Base-by-base conservation (phyloP, 2,329 filamentous ascomycete genomes). In the Penicillium oxalicum region DNA sequence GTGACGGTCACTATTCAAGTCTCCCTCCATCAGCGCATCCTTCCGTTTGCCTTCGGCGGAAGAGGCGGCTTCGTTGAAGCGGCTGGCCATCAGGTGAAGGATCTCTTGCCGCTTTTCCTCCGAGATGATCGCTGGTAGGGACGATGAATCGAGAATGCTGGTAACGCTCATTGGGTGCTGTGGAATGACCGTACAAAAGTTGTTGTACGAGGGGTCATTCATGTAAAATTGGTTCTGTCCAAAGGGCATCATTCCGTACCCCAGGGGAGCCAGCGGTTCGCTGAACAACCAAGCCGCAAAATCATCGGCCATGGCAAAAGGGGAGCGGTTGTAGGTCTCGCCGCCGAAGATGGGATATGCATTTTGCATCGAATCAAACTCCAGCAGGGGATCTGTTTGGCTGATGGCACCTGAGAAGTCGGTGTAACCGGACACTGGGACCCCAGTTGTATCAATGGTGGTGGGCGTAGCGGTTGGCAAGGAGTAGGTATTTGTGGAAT, bases 131-230 rank as follows among this genome's bases (percentile, higher is more conserved):
- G 86, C 85, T 61, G 94, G 88, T 0, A 87, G 87, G 5, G 86
- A 81, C 45, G 83, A 86, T 25, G 88, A 84, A 63, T 94, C 90
- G 26, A 94, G 77, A 35, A 94, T 78, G 59, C 86, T 94, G 49
- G 85, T 91, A 41, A 95, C 87, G 13, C 88, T 87, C 90, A 95
- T 95, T 33, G 91, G 84, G 61, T 94, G 87, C 57, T 88, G 83
- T 12, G 77, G 75, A 29, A 74, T 68, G 7, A 76, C 69, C 29
- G 73, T 70, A 50, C 71, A 74, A 49, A 75, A 74, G 44, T 71
- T 73, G 32, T 68, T 66, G 40, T 77, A 74, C 3, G 71, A 61
- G 25, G 74, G 70, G 55, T 79, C 77, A 44, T 74, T 73, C 51
- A 72, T 68, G 48, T 76, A 74, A 56, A 77, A 79, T 11, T 75